phyloP scores from a whole-genome alignment of 2,329 filamentous ascomycete species.

The Exophiala oligosperma region DNA sequence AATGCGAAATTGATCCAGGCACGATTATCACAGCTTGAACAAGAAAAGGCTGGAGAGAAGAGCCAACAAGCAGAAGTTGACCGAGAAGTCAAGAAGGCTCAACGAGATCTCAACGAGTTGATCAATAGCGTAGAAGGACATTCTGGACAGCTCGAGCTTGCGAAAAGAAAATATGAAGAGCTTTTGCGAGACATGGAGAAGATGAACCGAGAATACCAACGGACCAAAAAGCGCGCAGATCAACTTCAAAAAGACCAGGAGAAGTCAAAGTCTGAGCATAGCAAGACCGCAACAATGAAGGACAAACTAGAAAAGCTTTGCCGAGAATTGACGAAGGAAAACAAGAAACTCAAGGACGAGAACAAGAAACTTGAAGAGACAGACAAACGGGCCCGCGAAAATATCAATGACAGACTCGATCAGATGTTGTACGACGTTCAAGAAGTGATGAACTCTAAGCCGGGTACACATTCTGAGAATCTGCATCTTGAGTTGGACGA shows the following conservation, averaged over 20 bases:
- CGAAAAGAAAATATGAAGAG: conserved; percentile 89
- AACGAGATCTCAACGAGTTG: conserved; percentile 82
- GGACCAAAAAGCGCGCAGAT: conserved; percentile 94
- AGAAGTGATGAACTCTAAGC: conserved; percentile 82
- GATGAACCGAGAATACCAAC: conserved; percentile 87
- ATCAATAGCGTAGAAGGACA: conserved; percentile 87
- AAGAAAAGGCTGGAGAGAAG: conserved; percentile 88
- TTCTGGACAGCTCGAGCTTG: conserved; percentile 83
- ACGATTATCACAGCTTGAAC: conserved; percentile 92
- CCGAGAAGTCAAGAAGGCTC: conserved; percentile 90
- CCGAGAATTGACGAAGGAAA: conserved; percentile 90
- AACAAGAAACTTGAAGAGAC: conserved; percentile 88
- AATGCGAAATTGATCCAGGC: conserved; percentile 88
- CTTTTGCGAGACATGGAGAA: conserved; percentile 93
- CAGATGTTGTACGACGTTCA: conserved; percentile 80
- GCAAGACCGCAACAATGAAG: conserved; percentile 85
- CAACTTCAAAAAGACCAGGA: conserved; percentile 97
- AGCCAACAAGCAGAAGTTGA: conserved; percentile 96
- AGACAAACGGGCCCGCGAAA: conserved; percentile 76
- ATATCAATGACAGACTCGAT: conserved; percentile 83
- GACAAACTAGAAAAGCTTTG: conserved; percentile 97
- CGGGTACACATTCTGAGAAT: conserved; percentile 75
- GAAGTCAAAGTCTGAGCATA: conserved; percentile 80
- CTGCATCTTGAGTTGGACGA: conserved; percentile 88
- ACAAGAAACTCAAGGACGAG: conserved; percentile 98